Percentiles rank a stretch among this genome's conserved stretches.
Conservation (phyloP, 2,329 filamentous ascomycete genomes). For the Fusarium annulatum region DNA sequence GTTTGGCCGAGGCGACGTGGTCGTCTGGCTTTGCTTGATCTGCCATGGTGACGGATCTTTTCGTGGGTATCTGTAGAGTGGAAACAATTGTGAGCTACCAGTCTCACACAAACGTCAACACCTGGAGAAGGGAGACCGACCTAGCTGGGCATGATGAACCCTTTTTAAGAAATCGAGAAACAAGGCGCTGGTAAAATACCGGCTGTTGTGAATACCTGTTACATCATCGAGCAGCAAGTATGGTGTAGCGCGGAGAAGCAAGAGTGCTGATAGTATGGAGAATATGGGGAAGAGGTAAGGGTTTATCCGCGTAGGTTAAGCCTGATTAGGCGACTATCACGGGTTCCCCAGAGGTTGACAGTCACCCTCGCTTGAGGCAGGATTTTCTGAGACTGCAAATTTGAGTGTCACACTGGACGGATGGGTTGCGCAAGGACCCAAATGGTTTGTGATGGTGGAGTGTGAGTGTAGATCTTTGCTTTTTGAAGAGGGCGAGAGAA, state of each 20-base stretch:
- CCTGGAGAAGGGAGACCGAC: not conserved
- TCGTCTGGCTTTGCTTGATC: conserved; percentile 26
- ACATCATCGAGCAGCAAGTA: conserved; percentile 18
- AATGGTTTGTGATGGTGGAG: not conserved
- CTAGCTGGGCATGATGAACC: not conserved
- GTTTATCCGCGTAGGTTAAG: conserved; percentile 9
- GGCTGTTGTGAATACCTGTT: conserved; percentile 1
- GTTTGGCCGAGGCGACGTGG: conserved; percentile 29
- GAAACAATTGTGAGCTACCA: not conserved
- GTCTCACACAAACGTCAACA: conserved; percentile 1
- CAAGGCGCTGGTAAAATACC: not conserved
- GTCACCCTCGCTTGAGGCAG: conserved; percentile 19
- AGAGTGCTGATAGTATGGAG: not conserved
- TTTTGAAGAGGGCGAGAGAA: not conserved
- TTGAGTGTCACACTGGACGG: conserved; percentile 21
- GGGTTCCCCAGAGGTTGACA: conserved; percentile 8
- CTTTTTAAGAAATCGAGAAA: conserved; percentile 10
- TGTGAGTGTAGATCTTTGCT: conserved; percentile 18
- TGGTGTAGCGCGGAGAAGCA: conserved; percentile 12
- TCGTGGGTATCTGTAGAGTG: no score
- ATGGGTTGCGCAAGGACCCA: not conserved
- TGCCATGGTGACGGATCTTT: conserved; percentile 7
- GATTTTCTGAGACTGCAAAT: conserved; percentile 13
- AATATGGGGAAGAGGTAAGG: conserved; percentile 26
- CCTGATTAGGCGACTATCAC: not conserved